phyloP scores from a whole-genome alignment of 2,329 filamentous ascomycete genomes.

The Grosmannia clavigera region DNA sequence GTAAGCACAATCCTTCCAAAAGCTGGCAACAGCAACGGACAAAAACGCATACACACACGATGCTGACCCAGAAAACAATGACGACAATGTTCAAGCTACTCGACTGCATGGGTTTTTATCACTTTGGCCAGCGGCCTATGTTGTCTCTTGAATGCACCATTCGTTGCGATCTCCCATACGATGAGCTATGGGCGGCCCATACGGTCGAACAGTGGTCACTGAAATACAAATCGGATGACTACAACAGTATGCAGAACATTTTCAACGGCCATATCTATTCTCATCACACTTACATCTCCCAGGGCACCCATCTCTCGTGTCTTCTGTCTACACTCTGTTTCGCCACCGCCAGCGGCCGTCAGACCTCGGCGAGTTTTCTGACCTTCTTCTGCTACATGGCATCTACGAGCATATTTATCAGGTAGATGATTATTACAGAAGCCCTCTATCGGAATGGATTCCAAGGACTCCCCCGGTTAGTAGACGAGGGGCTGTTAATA shows the following conservation, averaged over 20 bases:
- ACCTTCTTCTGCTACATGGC: constrained; percentile 6
- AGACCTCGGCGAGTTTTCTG: constrained; percentile 6
- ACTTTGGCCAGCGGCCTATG: constrained; percentile 2
- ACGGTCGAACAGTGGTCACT: not conserved
- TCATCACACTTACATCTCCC: no score
- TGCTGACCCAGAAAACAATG: not conserved
- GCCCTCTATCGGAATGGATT: constrained; percentile 11
- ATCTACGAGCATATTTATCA: constrained; percentile 5
- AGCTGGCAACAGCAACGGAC: no score
- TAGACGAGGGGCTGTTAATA: no score
- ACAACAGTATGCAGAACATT: not conserved
- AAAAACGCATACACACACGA: no score
- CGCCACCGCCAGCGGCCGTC: not conserved
- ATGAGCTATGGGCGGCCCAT: constrained; percentile 4
- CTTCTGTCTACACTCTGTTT: constrained; percentile 5
- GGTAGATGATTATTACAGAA: constrained; percentile 7
- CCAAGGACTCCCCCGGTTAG: constrained; percentile 2
- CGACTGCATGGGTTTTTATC: constrained; percentile 7
- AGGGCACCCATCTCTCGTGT: not conserved
- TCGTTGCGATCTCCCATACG: constrained; percentile 3
- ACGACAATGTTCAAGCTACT: constrained; percentile 3
- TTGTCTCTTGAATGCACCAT: not conserved
- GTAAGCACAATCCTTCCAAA: not conserved
- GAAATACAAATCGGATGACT: not conserved
- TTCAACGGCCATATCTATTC: not conserved